Conservation (phyloP, 1,284 basidiomycete species). For the Ceratobasidium sp. region DNA sequence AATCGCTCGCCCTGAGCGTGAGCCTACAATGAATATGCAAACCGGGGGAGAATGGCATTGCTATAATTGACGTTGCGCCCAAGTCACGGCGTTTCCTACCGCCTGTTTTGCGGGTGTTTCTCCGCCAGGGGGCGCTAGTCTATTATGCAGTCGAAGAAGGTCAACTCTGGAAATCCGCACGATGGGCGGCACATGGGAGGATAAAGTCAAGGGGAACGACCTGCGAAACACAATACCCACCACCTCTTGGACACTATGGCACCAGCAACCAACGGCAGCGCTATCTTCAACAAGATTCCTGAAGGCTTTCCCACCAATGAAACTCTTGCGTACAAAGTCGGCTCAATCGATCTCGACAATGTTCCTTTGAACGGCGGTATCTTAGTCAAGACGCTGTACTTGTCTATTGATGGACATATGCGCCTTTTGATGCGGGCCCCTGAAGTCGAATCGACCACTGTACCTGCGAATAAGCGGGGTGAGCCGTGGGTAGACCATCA, state of each 20-base stretch:
- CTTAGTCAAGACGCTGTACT: conserved; percentile 51
- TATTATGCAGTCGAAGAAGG: neutral
- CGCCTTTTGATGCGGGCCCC: conserved; percentile 47
- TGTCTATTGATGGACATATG: conserved; percentile 54
- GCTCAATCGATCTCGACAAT: conserved; percentile 54
- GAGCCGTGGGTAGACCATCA: conserved; percentile 9
- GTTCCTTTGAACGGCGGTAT: conserved; percentile 52
- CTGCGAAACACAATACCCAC: neutral
- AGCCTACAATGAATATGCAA: too few relatives aligned
- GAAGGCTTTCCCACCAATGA: conserved; percentile 58
- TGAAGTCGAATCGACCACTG: conserved; percentile 6
- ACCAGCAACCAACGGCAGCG: conserved; percentile 39
- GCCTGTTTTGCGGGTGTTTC: neutral
- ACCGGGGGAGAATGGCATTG: too few relatives aligned
- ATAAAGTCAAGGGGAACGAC: neutral
- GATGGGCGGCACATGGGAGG: neutral
- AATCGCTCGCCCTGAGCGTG: too few relatives aligned
- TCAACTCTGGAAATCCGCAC: neutral
- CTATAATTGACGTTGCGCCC: too few relatives aligned
- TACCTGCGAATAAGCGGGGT: neutral
- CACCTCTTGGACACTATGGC: conserved; percentile 38
- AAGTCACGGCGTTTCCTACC: too few relatives aligned
- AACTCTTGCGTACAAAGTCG: conserved; percentile 54
- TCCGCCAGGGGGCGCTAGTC: neutral
- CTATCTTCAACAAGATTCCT: conserved; percentile 46